These are phyloP conservation scores for Lathyrus tuberosus DNA, from an alignment of 306 rosid species.

Conservation along the genomic window DNA sequence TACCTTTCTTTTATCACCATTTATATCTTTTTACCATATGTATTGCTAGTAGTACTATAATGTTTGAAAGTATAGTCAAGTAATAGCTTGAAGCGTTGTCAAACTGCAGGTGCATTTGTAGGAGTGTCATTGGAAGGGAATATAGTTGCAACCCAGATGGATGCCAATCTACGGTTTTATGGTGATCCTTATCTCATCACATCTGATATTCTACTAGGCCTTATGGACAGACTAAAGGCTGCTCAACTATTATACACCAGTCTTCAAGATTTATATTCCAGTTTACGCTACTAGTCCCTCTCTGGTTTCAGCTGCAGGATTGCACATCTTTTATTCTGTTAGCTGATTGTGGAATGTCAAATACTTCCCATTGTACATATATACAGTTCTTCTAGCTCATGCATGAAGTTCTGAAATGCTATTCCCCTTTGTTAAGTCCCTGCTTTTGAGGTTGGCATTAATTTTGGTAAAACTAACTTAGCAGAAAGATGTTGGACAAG, in stretches of 20 bases:
- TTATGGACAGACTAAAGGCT: slow-evolving; percentile 85
- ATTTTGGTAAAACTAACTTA: no score
- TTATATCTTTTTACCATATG: no score
- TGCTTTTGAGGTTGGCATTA: no score
- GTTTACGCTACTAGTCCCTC: slow-evolving; percentile 49
- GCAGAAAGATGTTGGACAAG: no score
- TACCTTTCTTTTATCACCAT: no score
- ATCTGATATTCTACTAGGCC: slow-evolving; percentile 76
- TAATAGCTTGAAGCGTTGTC: slow-evolving; percentile 21
- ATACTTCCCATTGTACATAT: no score
- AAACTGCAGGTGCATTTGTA: slow-evolving; percentile 80
- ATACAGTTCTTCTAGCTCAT: no score
- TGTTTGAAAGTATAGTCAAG: slow-evolving; percentile 13
- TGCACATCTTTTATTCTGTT: no score
- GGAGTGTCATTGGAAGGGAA: slow-evolving; percentile 97
- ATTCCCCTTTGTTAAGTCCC: no score
- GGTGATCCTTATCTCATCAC: slow-evolving; percentile 94
- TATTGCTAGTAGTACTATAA: slow-evolving; percentile 13
- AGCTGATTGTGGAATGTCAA: no score
- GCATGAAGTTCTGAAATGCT: no score
- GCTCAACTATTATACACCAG: slow-evolving; percentile 79
- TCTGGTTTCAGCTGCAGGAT: no score
- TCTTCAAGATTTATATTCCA: slow-evolving; percentile 65
- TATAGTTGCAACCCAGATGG: slow-evolving; percentile 84
- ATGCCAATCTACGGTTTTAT: slow-evolving; percentile 77